phyloP scores from a whole-genome alignment of 2,329 filamentous ascomycete species.

The Aspergillus awamori region DNA sequence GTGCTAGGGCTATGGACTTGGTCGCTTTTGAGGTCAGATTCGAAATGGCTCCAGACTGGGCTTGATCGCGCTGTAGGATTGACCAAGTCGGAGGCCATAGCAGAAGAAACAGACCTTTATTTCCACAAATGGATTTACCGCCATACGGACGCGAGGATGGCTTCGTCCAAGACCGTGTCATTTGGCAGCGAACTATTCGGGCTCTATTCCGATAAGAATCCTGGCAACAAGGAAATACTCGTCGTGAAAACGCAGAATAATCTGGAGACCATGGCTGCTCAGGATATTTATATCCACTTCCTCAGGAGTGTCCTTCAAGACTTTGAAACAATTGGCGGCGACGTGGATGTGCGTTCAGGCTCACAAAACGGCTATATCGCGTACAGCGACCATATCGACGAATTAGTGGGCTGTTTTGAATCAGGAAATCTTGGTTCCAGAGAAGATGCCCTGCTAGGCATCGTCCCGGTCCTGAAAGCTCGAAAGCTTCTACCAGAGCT shows the following conservation, averaged over 20 bases:
- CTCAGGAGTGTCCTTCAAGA: slow-evolving; percentile 22
- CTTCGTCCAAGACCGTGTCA: slow-evolving; percentile 22
- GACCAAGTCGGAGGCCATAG: slow-evolving; percentile 20
- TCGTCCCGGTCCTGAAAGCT: slow-evolving; percentile 30
- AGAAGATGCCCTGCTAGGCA: slow-evolving; percentile 38
- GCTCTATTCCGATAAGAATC: slow-evolving; percentile 10
- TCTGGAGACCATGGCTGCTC: slow-evolving; percentile 34
- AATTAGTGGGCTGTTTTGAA: slow-evolving; percentile 30
- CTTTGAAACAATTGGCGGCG: slow-evolving; percentile 19
- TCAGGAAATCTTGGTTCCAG: slow-evolving; percentile 26
- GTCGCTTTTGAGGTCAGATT: slow-evolving; percentile 30
- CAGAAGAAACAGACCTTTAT: slow-evolving; percentile 28
- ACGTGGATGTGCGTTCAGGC: slow-evolving; percentile 20
- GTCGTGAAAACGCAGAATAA: slow-evolving; percentile 27
- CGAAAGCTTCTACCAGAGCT: slow-evolving; percentile 27
- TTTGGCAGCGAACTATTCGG: slow-evolving; percentile 27
- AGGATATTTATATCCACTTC: slow-evolving; percentile 38
- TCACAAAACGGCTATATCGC: slow-evolving; percentile 20
- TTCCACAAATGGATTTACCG: slow-evolving; percentile 39
- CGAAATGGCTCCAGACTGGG: slow-evolving; percentile 17
- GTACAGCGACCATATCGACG: slow-evolving; percentile 27
- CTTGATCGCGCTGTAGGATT: slow-evolving; percentile 30
- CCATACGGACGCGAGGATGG: slow-evolving; percentile 26
- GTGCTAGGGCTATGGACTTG: slow-evolving; percentile 38
- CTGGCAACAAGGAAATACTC: slow-evolving; percentile 23